These are phyloP conservation scores for Boletus rubroflammeus DNA, from an alignment of 768 basidiomycete species.

Conservation along the genomic window DNA sequence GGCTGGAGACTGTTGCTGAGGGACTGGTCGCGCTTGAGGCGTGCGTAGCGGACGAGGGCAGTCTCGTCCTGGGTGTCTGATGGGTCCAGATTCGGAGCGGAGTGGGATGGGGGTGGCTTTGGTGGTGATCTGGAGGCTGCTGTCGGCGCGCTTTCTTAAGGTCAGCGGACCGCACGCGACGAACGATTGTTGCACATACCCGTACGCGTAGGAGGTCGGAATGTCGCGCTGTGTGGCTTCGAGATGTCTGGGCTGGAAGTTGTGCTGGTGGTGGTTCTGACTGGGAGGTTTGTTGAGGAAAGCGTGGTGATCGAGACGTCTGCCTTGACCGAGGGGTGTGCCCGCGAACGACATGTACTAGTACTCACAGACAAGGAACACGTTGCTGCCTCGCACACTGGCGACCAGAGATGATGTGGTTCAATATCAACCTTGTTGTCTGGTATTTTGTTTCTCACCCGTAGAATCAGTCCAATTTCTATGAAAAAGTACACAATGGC, in stretches of 20 bases:
- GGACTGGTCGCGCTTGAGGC: slow-evolving; percentile 42
- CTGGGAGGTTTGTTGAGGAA: slow-evolving; percentile 59
- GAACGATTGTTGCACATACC: slow-evolving; percentile 40
- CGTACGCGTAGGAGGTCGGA: slow-evolving; percentile 67
- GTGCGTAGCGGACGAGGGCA: slow-evolving; percentile 46
- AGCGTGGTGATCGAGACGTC: slow-evolving; percentile 77
- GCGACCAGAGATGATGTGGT: too few species aligned
- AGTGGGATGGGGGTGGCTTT: slow-evolving; percentile 37
- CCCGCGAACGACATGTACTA: slow-evolving; percentile 82
- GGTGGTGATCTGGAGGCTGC: slow-evolving; percentile 56
- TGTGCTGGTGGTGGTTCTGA: slow-evolving; percentile 32
- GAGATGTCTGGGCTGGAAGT: slow-evolving; percentile 23
- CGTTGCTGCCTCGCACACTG: slow-evolving; percentile 14
- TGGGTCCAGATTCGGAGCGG: slow-evolving; percentile 34
- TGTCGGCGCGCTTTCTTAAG: slow-evolving; percentile 48
- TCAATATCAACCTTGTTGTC: slow-evolving; percentile 23
- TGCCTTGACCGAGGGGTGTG: slow-evolving; percentile 80
- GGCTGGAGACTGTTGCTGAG: slow-evolving; percentile 42
- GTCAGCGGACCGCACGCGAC: slow-evolving; percentile 17
- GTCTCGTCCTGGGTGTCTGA: slow-evolving; percentile 45
- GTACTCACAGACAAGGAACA: slow-evolving; percentile 7
- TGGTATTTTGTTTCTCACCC: slow-evolving; percentile 18
- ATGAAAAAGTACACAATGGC: slow-evolving; percentile 24
- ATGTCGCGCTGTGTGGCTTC: slow-evolving; percentile 39
- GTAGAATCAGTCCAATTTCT: neutral